Conservation (phyloP, 805 yeast genomes). For the Monosporozyma aquatica region DNA sequence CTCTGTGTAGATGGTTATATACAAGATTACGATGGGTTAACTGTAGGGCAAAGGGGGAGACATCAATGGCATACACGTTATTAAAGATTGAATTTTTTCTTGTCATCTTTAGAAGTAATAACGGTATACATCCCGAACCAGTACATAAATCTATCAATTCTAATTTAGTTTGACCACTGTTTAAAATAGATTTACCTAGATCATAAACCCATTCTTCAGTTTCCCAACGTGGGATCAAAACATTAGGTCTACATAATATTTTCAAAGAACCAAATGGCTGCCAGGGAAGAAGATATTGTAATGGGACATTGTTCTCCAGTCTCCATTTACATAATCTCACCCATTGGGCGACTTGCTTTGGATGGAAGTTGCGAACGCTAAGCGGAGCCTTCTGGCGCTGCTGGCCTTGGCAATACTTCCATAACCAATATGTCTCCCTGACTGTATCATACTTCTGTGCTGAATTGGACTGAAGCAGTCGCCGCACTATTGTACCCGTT, state of each 20-base stretch:
- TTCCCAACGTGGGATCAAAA: slow-evolving; percentile 87
- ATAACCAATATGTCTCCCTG: slow-evolving; percentile 24
- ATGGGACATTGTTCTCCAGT: slow-evolving; percentile 48
- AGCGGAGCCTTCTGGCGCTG: no score
- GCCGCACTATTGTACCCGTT: background rate
- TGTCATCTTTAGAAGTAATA: slow-evolving; percentile 19
- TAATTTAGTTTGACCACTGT: slow-evolving; percentile 1
- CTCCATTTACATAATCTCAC: slow-evolving; percentile 45
- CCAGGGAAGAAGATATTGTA: slow-evolving; percentile 75
- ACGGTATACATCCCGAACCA: slow-evolving; percentile 82
- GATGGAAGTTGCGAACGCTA: no score
- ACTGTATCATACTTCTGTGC: background rate
- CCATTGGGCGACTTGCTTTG: slow-evolving; percentile 1
- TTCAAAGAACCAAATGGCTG: slow-evolving; percentile 79
- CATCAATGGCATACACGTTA: slow-evolving; percentile 44
- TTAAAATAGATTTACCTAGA: slow-evolving; percentile 22
- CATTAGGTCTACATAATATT: slow-evolving; percentile 51
- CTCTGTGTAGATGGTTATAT: background rate
- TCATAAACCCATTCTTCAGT: slow-evolving; percentile 81
- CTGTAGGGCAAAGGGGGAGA: slow-evolving; percentile 42
- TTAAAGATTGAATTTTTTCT: background rate
- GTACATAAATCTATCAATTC: slow-evolving; percentile 64
- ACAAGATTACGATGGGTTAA: slow-evolving; percentile 19
- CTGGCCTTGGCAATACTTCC: slow-evolving; percentile 7
- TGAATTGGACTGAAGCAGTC: background rate